Evolutionary conservation across 148 eudicot species (phyloP), one percentile per base, ranked within the genome.

Genomic region (Pouteria glomerata): DNA sequence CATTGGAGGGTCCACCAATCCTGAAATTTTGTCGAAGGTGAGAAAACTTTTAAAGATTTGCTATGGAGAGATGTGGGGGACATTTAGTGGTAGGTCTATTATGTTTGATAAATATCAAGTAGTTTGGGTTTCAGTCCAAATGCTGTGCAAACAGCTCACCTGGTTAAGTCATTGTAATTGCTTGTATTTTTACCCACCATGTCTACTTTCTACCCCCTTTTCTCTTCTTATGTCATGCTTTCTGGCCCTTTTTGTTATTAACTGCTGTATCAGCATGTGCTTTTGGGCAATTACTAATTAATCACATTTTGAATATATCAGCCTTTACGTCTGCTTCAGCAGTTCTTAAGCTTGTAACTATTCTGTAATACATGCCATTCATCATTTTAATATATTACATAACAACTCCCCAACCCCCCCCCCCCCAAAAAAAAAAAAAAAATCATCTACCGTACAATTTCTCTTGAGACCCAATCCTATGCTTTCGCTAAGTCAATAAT

Each of bases 1-100:
- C 85, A 87, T 89, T 42, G 97, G 97, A 27, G 97, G 97, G 61
- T 92, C 94, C 57, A 87, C 87, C 35, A 89, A 91, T 85, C 66
- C 87, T 76, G 92, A 84, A 74, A 89, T 91, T 69, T 30, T 83
- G 60, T 73, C 90, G 6, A 87, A 87, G 93, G 97, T 83, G 79
- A 79, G 70, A 72, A n/a, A 19, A 44, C 10, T 23, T 30, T 61
- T 57, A 16, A 7, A 42, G 19, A 57, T 11, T 29, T 42, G 23
- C n/a, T 57, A 35, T 30, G 55, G 39, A 6, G 37, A 57, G 31
- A 70, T 41, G 51, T 29, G 19, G 2, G 55, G 50, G 18, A 44
- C 51, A 29, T 4, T 70, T 24, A 42, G 65, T 57, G 26, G 34
- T 37, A 37, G 48, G 24, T 34, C 61, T 70, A n/a, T 34, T 30